Percentiles rank a stretch among this genome's conserved stretches.
phyloP scores from a whole-genome alignment of 108 stramenopile species.

The Conticribra weissflogii region DNA sequence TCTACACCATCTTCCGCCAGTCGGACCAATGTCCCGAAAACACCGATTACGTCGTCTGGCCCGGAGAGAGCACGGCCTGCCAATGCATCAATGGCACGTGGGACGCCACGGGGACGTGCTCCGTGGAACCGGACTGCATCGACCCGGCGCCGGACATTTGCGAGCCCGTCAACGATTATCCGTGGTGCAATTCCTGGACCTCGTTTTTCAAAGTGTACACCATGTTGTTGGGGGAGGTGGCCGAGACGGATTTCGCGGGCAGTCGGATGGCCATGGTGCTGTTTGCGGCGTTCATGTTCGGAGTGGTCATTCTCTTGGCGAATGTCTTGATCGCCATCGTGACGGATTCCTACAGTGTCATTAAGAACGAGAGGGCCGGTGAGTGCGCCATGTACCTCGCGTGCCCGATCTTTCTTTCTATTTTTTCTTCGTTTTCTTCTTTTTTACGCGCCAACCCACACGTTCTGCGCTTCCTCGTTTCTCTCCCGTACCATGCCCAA shows the following conservation, averaged over 20 bases:
- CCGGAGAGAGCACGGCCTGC: too few relatives aligned
- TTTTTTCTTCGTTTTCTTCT: too few relatives aligned
- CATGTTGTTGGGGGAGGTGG: conserved; percentile 67
- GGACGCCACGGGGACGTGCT: too few relatives aligned
- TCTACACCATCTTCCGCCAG: conserved; percentile 66
- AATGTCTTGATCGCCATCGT: conserved; percentile 82
- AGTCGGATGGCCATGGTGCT: conserved; percentile 29
- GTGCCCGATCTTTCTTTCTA: too few relatives aligned
- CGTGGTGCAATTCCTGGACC: conserved; percentile 64
- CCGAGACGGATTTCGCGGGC: conserved; percentile 42
- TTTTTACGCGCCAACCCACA: too few relatives aligned
- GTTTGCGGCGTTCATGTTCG: conserved; percentile 35
- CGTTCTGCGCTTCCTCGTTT: background rate
- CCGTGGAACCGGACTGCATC: background rate
- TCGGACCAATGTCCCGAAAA: conserved; percentile 28
- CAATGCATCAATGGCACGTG: too few relatives aligned
- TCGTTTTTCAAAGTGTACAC: conserved; percentile 52
- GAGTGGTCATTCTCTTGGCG: conserved; percentile 55
- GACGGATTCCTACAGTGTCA: conserved; percentile 69
- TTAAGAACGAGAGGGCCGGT: conserved; percentile 55
- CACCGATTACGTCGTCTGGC: too few relatives aligned
- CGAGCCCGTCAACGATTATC: conserved; percentile 36
- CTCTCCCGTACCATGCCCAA: too few relatives aligned
- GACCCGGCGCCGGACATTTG: conserved; percentile 14
- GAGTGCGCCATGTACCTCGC: too few relatives aligned